Evolutionary conservation across 148 eudicot species (phyloP), one percentile per base, ranked within the genome.

Genomic region (Polygonum aviculare): DNA sequence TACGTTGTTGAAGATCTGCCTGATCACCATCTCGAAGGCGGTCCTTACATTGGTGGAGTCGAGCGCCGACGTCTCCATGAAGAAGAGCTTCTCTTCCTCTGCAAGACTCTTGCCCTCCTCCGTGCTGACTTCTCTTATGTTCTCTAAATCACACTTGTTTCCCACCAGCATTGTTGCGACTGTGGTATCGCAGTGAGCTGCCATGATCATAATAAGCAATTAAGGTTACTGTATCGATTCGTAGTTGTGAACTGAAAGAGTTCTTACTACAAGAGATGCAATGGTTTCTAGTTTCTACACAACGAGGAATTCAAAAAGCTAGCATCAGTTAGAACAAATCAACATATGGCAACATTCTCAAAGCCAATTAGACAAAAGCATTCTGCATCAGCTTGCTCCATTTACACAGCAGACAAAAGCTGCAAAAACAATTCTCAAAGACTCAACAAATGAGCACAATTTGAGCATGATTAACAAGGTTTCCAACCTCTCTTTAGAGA

Each of bases 51-150:
- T 92, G 2, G 97, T 86, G 6, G 94, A 85, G 72, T 88, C 89
- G 19, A 92, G 80, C 48, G 97, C 97, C 7, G 97, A 92, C 35
- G 97, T 92, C 78, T 92, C 97, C 71, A 92, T 92, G 88, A 92
- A 92, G 82, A 92, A 92, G 31, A 92, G 79, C 26, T 88, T 90
- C 84, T 90, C 92, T 52, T 82, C 88, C 76, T 87, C 90, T 12
- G 97, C 97, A 5, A 92, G 84, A 51, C 75, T 81, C 72, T 85
- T 90, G 31, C 90, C 97, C 65, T 88, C 90, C 5, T 88, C 97
- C 8, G 78, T 60, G n/a, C 83, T 88, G 49, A 91, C 88, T 9
- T 84, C 87, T 63, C 97, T 85, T 33, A 89, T 88, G 73, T 86
- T 80, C 57, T 89, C 93, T 72, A 91, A 77, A 75, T 91, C 97